Evolutionary conservation across 2,329 filamentous ascomycete species (phyloP).

Genomic region (Colletotrichum tropicicola): DNA sequence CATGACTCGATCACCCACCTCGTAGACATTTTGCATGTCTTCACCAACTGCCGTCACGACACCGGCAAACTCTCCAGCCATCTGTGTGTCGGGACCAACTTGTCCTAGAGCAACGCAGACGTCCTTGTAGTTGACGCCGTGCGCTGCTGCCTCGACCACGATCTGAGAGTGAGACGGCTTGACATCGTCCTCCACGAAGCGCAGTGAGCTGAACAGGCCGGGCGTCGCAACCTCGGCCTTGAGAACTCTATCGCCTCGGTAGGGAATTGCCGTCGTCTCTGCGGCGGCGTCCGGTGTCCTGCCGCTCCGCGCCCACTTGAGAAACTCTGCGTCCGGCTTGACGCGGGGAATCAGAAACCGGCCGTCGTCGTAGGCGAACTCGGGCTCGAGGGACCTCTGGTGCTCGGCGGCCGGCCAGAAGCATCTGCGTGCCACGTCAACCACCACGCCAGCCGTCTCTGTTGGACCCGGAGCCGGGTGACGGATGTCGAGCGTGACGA

Average conservation of each 20-base stretch:
- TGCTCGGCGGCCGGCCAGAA: background rate
- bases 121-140: conserved; percentile 36
- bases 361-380: conserved; percentile 3
- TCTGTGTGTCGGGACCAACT: conserved; percentile 26
- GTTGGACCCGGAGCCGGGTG: background rate
- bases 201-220: conserved; percentile 16
- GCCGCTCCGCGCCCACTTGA: background rate
- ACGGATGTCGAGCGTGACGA: conserved; percentile 32
- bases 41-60: conserved; percentile 36
- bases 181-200: conserved; percentile 30
- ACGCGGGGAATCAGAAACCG: conserved; percentile 8
- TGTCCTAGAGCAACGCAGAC: conserved; percentile 36
- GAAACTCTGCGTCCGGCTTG: background rate
- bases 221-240: conserved; percentile 28
- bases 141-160: conserved; percentile 31
- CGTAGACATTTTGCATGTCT: conserved; percentile 28
- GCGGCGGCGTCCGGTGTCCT: background rate
- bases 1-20: conserved; percentile 35
- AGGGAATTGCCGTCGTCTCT: background rate
- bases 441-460: background rate
- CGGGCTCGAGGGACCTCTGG: background rate
- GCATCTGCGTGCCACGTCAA: background rate
- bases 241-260: conserved; percentile 19
- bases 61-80: conserved; percentile 39
- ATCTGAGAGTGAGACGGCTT: conserved; percentile 24